Evolutionary conservation across 1,284 basidiomycete species (phyloP).

Genomic region (Hymenochaete sp.): DNA sequence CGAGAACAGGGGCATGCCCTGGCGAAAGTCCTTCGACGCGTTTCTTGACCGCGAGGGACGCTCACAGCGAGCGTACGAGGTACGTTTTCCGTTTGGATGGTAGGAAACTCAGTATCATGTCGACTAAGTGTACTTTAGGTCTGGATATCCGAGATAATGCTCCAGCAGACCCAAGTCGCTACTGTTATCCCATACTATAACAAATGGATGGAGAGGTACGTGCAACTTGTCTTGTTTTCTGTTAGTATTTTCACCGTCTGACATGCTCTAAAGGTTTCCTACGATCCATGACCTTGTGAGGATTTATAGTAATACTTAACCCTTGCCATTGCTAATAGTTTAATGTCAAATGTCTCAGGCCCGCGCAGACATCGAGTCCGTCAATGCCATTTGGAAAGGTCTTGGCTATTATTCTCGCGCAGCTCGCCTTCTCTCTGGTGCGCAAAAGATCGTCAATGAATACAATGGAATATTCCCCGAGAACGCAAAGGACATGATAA

Average conservation of each 20-base stretch:
- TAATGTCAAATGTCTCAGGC: conserved; percentile 41
- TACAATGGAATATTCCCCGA: conserved; percentile 68
- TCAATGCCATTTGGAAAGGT: conserved; percentile 85
- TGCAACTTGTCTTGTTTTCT: conserved; percentile 17
- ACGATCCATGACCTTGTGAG: conserved; percentile 71
- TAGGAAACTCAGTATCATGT: conserved; percentile 14
- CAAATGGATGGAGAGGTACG: conserved; percentile 72
- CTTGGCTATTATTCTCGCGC: conserved; percentile 91
- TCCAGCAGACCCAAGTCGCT: conserved; percentile 89
- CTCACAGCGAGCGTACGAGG: conserved; percentile 75
- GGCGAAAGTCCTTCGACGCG: conserved; percentile 65
- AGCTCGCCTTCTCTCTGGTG: conserved; percentile 66
- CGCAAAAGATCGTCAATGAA: conserved; percentile 65
- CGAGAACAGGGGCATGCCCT: conserved; percentile 70
- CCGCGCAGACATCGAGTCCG: conserved; percentile 68
- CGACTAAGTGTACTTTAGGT: conserved; percentile 38
- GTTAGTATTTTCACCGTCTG: background rate
- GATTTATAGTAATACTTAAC: conserved; percentile 13
- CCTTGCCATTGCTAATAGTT: background rate
- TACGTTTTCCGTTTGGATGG: conserved; percentile 27
- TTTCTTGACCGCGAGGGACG: conserved; percentile 41
- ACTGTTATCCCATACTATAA: conserved; percentile 90
- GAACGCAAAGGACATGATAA: conserved; percentile 75
- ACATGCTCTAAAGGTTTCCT: conserved; percentile 54
- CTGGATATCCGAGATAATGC: conserved; percentile 92